Evolutionary conservation across 1,284 basidiomycete species (phyloP), one percentile per base, ranked within the genome.

Genomic region (Dichomitus squalens): DNA sequence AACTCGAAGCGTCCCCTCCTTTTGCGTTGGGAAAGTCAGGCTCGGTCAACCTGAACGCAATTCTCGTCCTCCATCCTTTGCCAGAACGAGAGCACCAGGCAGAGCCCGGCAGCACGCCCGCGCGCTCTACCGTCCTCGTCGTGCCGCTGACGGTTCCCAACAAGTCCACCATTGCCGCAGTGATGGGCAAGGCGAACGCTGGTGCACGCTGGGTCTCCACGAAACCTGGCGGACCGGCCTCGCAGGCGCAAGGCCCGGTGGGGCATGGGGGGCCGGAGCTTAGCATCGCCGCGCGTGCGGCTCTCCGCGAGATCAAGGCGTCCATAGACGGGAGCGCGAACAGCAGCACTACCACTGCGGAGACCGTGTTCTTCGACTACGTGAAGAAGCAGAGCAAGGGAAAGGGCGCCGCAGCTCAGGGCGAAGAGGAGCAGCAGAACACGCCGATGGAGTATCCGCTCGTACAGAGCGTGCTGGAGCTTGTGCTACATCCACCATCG

Each of bases 141-240:
- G 73, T 90, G 1, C 88, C 89, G 0, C 72, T 83, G 52, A 73
- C 72, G 1, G 74, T 82, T 2, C 83, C 82, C 6, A 51, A 69
- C 1, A 70, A 66, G 3, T 89, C 88, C 0, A 88, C 76, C 6
- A 80, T 90, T 48, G 83, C 86, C 2, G 76, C 76, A 52, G 87
- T 85, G 0, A 76, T 90, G 64, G 85, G 87, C 2, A 78, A 77
- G 57, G 79, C 76, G 0, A 66, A 70, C 3, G 71, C 75, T 3
- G 79, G 81, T 6, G 72, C 73, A n/a, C 73, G 72, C 50, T 90
- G 87, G 88, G 63, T 85, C 1, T 60, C 57, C 1, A 59, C 59
- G 31, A 65, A 40, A 36, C 54, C 8, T 34, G 49, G 12, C 1
- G 36, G 43, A n/a, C 44, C 44, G 12, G 27, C 49, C 18, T n/a